Conservation (phyloP, 1,284 basidiomycete species). For the Phaffia rhodozyma region DNA sequence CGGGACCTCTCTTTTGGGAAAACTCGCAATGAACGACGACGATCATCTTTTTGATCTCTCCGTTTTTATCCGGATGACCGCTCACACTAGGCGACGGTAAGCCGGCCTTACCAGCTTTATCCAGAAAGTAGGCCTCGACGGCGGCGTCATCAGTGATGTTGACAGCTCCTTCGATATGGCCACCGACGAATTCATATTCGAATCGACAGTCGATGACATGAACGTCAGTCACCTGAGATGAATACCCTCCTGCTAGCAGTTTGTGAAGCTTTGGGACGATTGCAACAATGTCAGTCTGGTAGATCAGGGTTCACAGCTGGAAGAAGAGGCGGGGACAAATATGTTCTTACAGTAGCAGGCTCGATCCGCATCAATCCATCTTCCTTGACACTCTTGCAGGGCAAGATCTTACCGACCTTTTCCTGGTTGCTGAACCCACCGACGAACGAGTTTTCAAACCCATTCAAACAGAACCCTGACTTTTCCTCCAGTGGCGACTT, state of each 20-base stretch:
- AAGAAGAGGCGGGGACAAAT: neutral
- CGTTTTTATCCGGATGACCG: constrained; percentile 45
- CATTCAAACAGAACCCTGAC: constrained; percentile 15
- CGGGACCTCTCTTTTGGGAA: constrained; percentile 85
- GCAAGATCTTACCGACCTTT: constrained; percentile 78
- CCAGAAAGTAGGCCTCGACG: constrained; percentile 68
- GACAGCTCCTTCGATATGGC: constrained; percentile 81
- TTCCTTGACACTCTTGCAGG: constrained; percentile 83
- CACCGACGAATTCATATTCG: constrained; percentile 89
- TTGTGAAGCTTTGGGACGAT: constrained; percentile 48
- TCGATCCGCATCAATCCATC: constrained; percentile 91
- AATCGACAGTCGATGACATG: constrained; percentile 93
- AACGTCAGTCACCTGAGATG: constrained; percentile 52
- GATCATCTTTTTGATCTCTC: constrained; percentile 54
- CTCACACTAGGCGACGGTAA: constrained; percentile 69
- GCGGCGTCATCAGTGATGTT: constrained; percentile 77
- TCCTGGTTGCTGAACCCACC: constrained; percentile 87
- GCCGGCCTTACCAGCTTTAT: constrained; percentile 30
- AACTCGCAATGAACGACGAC: constrained; percentile 98
- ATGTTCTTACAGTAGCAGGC: constrained; percentile 53
- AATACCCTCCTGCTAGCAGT: constrained; percentile 60
- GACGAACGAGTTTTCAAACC: constrained; percentile 36
- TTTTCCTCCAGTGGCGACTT: constrained; percentile 25
- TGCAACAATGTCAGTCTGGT: constrained; percentile 13
- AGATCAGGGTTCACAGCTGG: neutral